These are phyloP conservation scores for Vigna radiata DNA, from an alignment of 306 rosid species.

Conservation along the genomic window DNA sequence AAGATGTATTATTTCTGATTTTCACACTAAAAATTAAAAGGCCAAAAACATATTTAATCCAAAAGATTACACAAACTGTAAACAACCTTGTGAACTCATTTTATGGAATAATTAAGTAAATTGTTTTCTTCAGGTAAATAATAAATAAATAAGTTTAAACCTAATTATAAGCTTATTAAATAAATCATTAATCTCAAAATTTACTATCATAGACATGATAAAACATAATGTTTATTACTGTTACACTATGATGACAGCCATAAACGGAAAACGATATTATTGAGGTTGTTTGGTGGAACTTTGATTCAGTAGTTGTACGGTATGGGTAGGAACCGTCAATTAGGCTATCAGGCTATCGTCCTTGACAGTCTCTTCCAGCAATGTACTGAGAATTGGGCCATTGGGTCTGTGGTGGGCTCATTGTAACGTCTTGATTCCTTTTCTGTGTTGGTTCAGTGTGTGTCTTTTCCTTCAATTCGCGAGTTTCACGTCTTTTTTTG, in stretches of 20 bases:
- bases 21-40: too few relatives aligned
- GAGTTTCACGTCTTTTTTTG: not conserved
- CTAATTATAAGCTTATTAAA: too few relatives aligned
- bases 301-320: not conserved
- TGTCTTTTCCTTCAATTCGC: not conserved
- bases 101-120: too few relatives aligned
- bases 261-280: not conserved
- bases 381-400: conserved; percentile 7
- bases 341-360: not conserved
- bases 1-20: too few relatives aligned
- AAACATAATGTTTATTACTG: not conserved
- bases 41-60: too few relatives aligned
- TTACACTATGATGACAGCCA: not conserved
- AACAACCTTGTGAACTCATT: too few relatives aligned
- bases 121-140: too few relatives aligned
- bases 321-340: not conserved
- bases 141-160: too few relatives aligned
- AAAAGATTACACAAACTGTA: too few relatives aligned
- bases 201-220: not conserved
- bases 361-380: not conserved
- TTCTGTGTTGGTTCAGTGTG: conserved; percentile 7
- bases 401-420: conserved; percentile 29
- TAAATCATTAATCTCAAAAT: too few relatives aligned
- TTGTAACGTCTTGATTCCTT: conserved; percentile 22
- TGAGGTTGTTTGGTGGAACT: too few relatives aligned